A percentile compares a stretch with the other conserved stretches of the same genome.
phyloP scores from a whole-genome alignment of 257 asterid species.

The Handroanthus guayacan region DNA sequence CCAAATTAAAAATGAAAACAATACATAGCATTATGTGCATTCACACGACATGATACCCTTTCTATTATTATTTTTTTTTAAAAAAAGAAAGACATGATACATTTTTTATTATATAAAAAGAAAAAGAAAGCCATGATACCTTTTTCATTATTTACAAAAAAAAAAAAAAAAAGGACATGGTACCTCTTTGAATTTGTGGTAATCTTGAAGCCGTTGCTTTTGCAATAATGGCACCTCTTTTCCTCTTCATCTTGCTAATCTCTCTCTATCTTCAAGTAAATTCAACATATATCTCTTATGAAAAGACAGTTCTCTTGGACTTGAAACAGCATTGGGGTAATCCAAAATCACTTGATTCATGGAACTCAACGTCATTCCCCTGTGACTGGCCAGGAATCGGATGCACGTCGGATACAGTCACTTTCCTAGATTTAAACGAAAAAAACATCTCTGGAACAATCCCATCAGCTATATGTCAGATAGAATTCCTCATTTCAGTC shows the following conservation, averaged over 20 bases:
- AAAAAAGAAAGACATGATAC: too few relatives aligned
- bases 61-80: too few relatives aligned
- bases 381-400: conserved; percentile 42
- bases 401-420: conserved; percentile 35
- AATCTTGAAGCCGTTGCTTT: not conserved
- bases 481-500: conserved; percentile 24
- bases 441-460: conserved; percentile 39
- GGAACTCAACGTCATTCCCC: conserved; percentile 44
- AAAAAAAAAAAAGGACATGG: too few relatives aligned
- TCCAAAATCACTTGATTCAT: conserved; percentile 42
- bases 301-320: conserved; percentile 40
- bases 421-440: conserved; percentile 23
- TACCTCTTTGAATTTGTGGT: too few relatives aligned
- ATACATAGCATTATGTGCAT: too few relatives aligned
- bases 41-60: too few relatives aligned
- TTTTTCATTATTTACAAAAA: too few relatives aligned
- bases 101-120: too few relatives aligned
- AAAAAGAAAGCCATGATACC: too few relatives aligned
- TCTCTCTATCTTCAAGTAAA: conserved; percentile 36
- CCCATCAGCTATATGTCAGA: conserved; percentile 40
- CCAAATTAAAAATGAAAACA: too few relatives aligned
- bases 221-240: conserved; percentile 32
- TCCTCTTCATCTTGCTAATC: conserved; percentile 36
- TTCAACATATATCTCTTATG: conserved; percentile 38
- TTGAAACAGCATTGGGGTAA: conserved; percentile 54